Evolutionary conservation across 179 eudicot species (phyloP).

Genomic region (Beta lomatogona): DNA sequence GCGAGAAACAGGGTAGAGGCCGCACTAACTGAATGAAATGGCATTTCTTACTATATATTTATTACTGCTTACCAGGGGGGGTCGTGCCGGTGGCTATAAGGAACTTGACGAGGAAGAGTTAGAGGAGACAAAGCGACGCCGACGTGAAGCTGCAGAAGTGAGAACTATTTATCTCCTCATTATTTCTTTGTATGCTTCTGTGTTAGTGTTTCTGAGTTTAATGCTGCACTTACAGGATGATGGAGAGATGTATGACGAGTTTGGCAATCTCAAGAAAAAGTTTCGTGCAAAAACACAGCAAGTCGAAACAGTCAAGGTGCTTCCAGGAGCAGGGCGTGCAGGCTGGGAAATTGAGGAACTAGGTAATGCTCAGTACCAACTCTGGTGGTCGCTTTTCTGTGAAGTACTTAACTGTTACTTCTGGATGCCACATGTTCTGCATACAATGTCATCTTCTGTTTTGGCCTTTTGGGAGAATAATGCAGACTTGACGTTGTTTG

Average conservation of each 20-base stretch:
- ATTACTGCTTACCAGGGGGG: constrained; percentile 61
- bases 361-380: constrained; percentile 46
- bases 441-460: not conserved
- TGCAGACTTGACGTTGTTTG: not conserved
- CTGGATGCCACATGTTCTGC: not conserved
- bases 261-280: constrained; percentile 95
- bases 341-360: constrained; percentile 96
- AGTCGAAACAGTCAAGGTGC: constrained; percentile 59
- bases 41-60: constrained; percentile 7
- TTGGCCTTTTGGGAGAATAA: not conserved
- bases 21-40: not conserved
- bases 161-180: constrained; percentile 22
- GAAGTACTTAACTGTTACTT: not conserved
- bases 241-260: constrained; percentile 98
- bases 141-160: constrained; percentile 97
- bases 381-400: not conserved
- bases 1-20: not conserved
- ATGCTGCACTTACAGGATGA: constrained; percentile 64
- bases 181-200: not conserved
- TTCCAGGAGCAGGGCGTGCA: constrained; percentile 91
- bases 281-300: constrained; percentile 84
- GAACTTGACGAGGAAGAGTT: constrained; percentile 98
- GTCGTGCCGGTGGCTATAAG: constrained; percentile 98
- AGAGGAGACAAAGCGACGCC: constrained; percentile 86
- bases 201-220: constrained; percentile 4